phyloP scores from a whole-genome alignment of 345 rosid species.

The Luvunga scandens region DNA sequence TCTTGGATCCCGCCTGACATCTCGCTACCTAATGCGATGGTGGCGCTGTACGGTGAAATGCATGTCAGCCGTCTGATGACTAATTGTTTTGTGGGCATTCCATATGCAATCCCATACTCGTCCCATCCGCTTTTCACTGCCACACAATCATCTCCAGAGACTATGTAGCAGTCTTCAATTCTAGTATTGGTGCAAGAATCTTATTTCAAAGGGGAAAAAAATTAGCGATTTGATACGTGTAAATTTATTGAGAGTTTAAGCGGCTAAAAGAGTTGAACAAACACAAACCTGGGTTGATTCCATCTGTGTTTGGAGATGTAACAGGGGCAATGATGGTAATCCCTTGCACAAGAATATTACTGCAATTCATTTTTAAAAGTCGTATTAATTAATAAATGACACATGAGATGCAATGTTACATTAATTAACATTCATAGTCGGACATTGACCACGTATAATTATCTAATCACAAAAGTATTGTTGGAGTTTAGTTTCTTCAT shows the following conservation, averaged over 20 bases:
- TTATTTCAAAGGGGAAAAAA: constrained; percentile 22
- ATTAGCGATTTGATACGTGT: background rate
- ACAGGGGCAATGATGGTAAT: constrained; percentile 83
- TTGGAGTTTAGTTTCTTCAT: too few relatives aligned
- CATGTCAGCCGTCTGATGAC: constrained; percentile 63
- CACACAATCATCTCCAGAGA: constrained; percentile 92
- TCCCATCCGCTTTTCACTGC: constrained; percentile 95
- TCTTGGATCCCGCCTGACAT: constrained; percentile 84
- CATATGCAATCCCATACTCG: constrained; percentile 66
- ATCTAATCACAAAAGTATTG: too few relatives aligned
- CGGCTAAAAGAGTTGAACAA: background rate
- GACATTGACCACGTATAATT: too few relatives aligned
- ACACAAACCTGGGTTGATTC: constrained; percentile 78
- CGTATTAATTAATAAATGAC: too few relatives aligned
- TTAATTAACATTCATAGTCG: too few relatives aligned
- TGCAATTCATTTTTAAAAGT: constrained; percentile 27
- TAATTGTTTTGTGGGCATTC: constrained; percentile 69
- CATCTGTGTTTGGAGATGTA: constrained; percentile 89
- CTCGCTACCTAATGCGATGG: constrained; percentile 75
- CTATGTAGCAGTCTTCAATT: constrained; percentile 84
- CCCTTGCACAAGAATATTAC: constrained; percentile 70
- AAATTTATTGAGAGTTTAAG: background rate
- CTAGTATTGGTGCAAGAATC: constrained; percentile 89
- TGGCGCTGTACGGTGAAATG: constrained; percentile 73
- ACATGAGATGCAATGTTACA: too few relatives aligned